Conservation (phyloP, 2,329 filamentous ascomycete species). For the Fusarium neocosmosporiellum region DNA sequence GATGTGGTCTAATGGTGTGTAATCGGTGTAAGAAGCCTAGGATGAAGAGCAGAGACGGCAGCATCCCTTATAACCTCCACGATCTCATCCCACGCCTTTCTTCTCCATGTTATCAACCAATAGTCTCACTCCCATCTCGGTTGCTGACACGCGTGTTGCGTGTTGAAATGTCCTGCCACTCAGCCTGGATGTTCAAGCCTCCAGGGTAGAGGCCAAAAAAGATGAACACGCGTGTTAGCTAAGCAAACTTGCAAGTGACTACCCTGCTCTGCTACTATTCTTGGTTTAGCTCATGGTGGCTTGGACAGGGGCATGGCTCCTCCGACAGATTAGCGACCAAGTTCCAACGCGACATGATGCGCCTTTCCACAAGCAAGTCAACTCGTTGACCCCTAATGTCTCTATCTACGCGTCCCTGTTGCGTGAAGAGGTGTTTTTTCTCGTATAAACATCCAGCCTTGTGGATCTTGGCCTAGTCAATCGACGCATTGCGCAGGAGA, state of each 20-base stretch:
- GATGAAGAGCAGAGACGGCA: not conserved
- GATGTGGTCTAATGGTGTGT: fast-evolving
- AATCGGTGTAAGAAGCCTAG: not conserved
- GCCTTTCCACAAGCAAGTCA: not conserved
- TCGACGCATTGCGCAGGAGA: not conserved
- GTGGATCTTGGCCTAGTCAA: not conserved
- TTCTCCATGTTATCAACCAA: not conserved
- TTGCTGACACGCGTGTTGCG: constrained; percentile 36
- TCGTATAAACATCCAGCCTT: not conserved
- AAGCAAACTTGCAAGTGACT: not conserved
- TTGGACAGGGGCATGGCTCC: not conserved
- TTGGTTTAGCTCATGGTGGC: fast-evolving
- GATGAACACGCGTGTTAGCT: constrained; percentile 33
- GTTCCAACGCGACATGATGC: not conserved
- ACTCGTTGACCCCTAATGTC: not conserved
- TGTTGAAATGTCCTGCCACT: not conserved
- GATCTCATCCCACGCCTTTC: not conserved
- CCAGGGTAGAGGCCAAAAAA: not conserved
- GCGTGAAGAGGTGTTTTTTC: not conserved
- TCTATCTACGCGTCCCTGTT: not conserved
- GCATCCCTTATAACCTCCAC: not conserved
- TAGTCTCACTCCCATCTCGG: not conserved
- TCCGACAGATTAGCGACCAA: not conserved
- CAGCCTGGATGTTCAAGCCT: not conserved
- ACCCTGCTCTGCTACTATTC: not conserved